Base-by-base conservation (phyloP, 805 yeast species). In the Candida ipomoeae region DNA sequence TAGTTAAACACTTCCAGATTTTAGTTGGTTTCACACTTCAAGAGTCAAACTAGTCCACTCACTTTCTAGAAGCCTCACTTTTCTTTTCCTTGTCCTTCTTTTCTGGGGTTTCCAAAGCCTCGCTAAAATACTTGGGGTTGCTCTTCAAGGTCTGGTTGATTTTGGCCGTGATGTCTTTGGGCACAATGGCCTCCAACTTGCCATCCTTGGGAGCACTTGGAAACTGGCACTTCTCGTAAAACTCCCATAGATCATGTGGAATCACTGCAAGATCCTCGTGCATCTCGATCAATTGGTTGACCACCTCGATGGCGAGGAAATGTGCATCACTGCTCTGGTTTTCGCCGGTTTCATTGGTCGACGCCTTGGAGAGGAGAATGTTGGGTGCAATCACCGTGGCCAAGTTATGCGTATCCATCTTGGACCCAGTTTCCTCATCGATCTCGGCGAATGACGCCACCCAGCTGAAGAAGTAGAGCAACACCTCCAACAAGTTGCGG, bases 371-470 rank as follows among this genome's bases (percentile, higher is more conserved):
- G 58, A 85, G 85, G 38, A 95, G 73, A 41, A 94, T 84, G 62
- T 91, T 94, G 1, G 99, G 99, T 0, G 97, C 87, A 45, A 94
- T 78, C 2, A 94, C 99, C 0, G 98, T 94, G 1, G 99, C 96
- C 55, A 94, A 75, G 65, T 94, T 94, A 64, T 90, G 96, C 33
- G 87, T 81, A 64, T 92, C 97, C 99, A 94, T 94, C 70, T 92
- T 94, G 3, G 97, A 89, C 0, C 79, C 79, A 20, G 83, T 81
- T 57, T 87, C 91, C 59, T 89, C 95, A 62, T 90, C 97, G 54
- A 91, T 82, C 58, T 89, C 91, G 1, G 97, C 87, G 70, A 94
- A 94, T 2, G 98, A 88, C 0, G 98, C 89, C 2, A 91, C 92
- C 98, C 98, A 94, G 66, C 84, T 85, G 63, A 94, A 80, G 66